A percentile compares a stretch with the other conserved stretches of the same genome.
phyloP scores from a whole-genome alignment of 345 rosid genomes.

The Lepidium aucheri region DNA sequence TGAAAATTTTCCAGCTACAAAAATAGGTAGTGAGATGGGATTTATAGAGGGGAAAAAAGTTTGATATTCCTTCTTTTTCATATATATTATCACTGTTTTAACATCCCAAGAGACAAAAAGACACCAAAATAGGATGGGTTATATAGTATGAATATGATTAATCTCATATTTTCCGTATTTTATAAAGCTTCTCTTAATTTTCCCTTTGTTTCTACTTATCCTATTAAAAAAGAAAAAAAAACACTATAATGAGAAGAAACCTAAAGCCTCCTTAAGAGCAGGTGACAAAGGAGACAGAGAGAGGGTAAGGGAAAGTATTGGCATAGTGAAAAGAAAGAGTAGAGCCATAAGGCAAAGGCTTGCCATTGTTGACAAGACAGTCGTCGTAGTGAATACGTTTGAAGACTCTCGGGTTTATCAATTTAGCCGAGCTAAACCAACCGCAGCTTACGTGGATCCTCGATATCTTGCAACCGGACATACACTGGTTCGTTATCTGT shows the following conservation, averaged over 20 bases:
- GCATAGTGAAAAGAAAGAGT: conserved; percentile 65
- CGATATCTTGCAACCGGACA: conserved; percentile 61
- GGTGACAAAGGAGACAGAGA: conserved; percentile 52
- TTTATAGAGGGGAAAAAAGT: not conserved
- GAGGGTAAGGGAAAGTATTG: conserved; percentile 65
- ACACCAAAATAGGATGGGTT: not conserved
- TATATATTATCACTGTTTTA: not conserved
- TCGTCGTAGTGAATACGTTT: conserved; percentile 73
- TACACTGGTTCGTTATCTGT: conserved; percentile 60
- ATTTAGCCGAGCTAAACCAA: conserved; percentile 81
- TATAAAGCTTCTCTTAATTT: not conserved
- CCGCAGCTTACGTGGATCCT: conserved; percentile 69
- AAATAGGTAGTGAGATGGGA: not conserved
- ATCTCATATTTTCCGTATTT: conserved; percentile 11
- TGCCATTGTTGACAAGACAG: conserved; percentile 80
- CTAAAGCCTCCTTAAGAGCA: conserved; percentile 27
- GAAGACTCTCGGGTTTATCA: conserved; percentile 72
- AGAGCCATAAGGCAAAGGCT: conserved; percentile 54
- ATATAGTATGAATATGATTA: conserved; percentile 4
- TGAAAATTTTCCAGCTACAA: not conserved
- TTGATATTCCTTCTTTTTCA: not conserved
- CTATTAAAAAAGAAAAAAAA: not conserved
- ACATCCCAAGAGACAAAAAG: conserved; percentile 8
- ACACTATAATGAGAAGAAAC: not conserved
- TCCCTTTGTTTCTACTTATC: conserved; percentile 2